These are phyloP conservation scores for Gryganskiella cystojenkinii DNA, from an alignment of 192 early-diverging fungal genomes.

Conservation along the genomic window DNA sequence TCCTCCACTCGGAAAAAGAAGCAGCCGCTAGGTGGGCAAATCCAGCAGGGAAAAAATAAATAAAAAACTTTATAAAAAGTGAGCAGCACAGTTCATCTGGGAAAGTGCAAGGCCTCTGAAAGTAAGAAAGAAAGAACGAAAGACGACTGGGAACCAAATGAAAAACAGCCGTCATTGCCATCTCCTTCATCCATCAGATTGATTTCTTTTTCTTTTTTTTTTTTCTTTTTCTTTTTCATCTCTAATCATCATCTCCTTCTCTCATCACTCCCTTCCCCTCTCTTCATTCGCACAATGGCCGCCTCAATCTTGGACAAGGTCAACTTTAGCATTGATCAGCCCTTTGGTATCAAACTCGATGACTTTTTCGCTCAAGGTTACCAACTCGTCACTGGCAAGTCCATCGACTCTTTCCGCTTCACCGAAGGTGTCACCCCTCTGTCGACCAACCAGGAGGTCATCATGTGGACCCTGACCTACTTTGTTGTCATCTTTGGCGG, in stretches of 20 bases:
- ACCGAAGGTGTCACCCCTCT: constrained; percentile 60
- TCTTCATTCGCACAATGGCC: constrained; percentile 23
- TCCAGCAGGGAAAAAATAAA: too few relatives aligned
- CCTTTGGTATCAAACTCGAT: constrained; percentile 67
- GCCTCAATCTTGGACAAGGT: constrained; percentile 53
- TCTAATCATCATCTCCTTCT: constrained; percentile 5
- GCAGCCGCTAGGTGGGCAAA: constrained; percentile 11
- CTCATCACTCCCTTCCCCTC: constrained; percentile 2
- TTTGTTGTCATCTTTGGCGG: constrained; percentile 85
- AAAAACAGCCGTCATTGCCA: too few relatives aligned
- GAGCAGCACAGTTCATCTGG: background rate
- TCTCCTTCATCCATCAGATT: background rate
- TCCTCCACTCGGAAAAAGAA: constrained; percentile 24
- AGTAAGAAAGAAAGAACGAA: too few relatives aligned
- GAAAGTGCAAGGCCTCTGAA: background rate
- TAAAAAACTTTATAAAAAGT: constrained; percentile 1
- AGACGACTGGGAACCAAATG: too few relatives aligned
- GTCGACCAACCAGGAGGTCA: constrained; percentile 58
- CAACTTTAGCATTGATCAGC: constrained; percentile 60
- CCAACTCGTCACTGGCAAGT: constrained; percentile 52
- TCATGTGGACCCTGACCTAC: constrained; percentile 67
- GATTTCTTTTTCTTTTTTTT: constrained; percentile 16
- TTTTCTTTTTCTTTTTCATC: constrained; percentile 5
- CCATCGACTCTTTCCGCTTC: constrained; percentile 59
- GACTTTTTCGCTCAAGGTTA: constrained; percentile 61